Evolutionary conservation across 2,329 filamentous ascomycete genomes (phyloP).

Genomic region (Arthrobotrys pseudoclavata): DNA sequence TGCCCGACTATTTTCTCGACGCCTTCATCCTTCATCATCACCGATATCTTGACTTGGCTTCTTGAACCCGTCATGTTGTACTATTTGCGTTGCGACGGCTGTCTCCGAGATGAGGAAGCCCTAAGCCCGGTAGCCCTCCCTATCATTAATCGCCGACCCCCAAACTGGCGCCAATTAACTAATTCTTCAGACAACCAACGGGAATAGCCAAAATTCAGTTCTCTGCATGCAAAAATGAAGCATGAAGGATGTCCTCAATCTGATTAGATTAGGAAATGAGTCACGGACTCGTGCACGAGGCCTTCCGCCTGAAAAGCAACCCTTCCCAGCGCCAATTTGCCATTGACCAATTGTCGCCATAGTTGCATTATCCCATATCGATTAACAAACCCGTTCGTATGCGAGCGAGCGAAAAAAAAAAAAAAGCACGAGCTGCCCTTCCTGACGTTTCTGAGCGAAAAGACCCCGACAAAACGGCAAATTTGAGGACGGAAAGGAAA

Average conservation of each 20-base stretch:
- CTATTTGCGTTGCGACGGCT: conserved; percentile 57
- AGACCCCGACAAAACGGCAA: conserved; percentile 51
- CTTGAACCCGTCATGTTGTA: conserved; percentile 38
- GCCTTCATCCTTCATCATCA: background rate
- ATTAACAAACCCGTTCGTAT: conserved; percentile 23
- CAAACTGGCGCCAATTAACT: conserved; percentile 50
- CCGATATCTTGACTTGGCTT: conserved; percentile 1
- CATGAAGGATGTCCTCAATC: conserved; percentile 35
- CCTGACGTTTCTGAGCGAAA: conserved; percentile 38
- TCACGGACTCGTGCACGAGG: conserved; percentile 48
- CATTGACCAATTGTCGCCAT: conserved; percentile 57
- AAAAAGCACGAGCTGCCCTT: conserved; percentile 30
- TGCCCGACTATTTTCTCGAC: background rate
- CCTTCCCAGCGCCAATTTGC: conserved; percentile 33
- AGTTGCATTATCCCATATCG: conserved; percentile 35
- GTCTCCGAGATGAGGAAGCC: conserved; percentile 41
- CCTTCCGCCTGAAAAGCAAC: conserved; percentile 57
- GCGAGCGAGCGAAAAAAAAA: conserved; percentile 21
- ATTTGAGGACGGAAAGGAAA: conserved; percentile 10
- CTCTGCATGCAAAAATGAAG: conserved; percentile 1
- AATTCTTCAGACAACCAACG: conserved; percentile 35
- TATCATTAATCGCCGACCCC: conserved; percentile 37
- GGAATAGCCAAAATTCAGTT: conserved; percentile 57
- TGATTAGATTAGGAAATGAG: conserved; percentile 60
- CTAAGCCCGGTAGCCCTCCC: conserved; percentile 38